Evolutionary conservation across 192 early-diverging fungal species (phyloP), one percentile per base, ranked within the genome.

Genomic region (Backusella morwellensis): DNA sequence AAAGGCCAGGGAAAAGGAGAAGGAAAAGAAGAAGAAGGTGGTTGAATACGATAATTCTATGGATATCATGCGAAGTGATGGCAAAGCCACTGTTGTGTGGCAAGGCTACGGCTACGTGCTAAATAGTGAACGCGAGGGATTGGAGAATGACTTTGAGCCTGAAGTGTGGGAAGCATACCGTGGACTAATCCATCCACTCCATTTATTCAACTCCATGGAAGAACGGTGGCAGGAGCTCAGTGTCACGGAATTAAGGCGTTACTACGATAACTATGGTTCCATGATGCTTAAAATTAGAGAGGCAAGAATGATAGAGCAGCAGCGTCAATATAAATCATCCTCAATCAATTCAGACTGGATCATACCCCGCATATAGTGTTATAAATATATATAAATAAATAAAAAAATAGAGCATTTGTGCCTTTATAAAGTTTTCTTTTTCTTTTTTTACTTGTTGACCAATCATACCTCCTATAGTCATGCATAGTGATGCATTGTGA

Each of bases 261-360:
- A 74, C 32, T 79, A 40, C 56, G 72, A 75, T 56, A 73, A 79
- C 7, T 79, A 74, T 52, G 78, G 78, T 6, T 73, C 73, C n/a
- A 79, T 79, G 78, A 74, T 79, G 78, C 21, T 79, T 29, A 73
- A 74, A 36, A 68, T 74, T 40, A 66, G 78, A 21, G 72, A 79
- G 35, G 4, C 56, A 40, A 66, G 73, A 15, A 74, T 74, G 63
- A 19, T 8, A 8, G 26, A 76, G 54, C 75, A 76, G 26, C 66
- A 69, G 23, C 21, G 12, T 40, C 34, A 76, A 35, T 76, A 76
- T 52, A 68, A 70, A 44, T 40, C 50, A 67, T 68, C 56, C 68
- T 23, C 21, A 44, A 35, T 50, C 32, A 35, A 75, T 34, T 44
- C 67, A 29, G 75, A 75, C 7, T 68, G 75, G 63, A 75, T 75